Evolutionary conservation across 257 asterid species (phyloP).

Genomic region (Solanum medicagineum): DNA sequence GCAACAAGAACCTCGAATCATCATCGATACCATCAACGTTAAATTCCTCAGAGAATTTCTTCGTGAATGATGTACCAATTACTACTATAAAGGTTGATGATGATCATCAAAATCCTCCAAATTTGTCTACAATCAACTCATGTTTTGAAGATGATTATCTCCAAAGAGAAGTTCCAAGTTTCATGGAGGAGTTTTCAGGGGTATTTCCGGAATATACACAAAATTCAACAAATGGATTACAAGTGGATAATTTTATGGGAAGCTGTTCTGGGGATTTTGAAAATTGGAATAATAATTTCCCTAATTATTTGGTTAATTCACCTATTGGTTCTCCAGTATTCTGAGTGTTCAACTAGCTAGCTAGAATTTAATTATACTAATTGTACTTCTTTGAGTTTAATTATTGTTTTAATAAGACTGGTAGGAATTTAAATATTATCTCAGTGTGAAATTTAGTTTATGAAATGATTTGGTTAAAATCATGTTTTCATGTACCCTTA

Average conservation of each 20-base stretch:
- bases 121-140: background rate
- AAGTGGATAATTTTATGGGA: background rate
- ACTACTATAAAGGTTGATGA: background rate
- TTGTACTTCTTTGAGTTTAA: background rate
- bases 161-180: background rate
- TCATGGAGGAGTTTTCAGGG: background rate
- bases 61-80: background rate
- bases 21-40: background rate
- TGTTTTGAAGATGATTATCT: background rate
- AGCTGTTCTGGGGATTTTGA: background rate
- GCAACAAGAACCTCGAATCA: background rate
- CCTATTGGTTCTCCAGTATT: background rate
- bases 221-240: background rate
- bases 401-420: background rate
- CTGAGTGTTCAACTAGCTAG: background rate
- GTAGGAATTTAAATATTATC: too few relatives aligned
- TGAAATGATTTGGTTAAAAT: too few relatives aligned
- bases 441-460: too few relatives aligned
- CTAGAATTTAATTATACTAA: too few relatives aligned
- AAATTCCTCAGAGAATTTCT: background rate
- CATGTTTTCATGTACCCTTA: too few relatives aligned
- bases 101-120: background rate
- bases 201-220: background rate
- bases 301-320: background rate
- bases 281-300: slow-evolving; percentile 6